A percentile compares a stretch with the other conserved stretches of the same genome.
Conservation (phyloP, 2,329 filamentous ascomycete genomes). For the Talaromyces islandicus region DNA sequence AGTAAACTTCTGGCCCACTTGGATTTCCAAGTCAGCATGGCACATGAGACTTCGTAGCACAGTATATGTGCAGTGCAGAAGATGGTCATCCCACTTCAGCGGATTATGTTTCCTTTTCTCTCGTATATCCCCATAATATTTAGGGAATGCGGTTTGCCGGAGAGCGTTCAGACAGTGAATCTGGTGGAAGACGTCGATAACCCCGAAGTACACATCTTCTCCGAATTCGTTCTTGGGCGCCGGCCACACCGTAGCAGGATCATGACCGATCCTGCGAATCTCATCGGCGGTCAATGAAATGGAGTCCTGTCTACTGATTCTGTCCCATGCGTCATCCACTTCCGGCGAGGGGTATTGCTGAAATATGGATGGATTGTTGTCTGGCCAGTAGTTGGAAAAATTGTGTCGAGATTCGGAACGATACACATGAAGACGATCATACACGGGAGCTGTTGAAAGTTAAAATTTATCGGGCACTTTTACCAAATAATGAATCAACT, state of each 20-base stretch:
- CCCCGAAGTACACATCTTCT: neutral
- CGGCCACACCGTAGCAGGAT: neutral
- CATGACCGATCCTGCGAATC: neutral
- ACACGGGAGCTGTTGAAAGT: neutral
- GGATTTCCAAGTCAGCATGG: neutral
- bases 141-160: neutral
- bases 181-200: neutral
- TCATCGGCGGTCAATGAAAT: neutral
- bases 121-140: neutral
- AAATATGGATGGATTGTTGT: neutral
- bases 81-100: neutral
- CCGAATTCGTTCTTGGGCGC: neutral
- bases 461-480: no score
- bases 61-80: neutral
- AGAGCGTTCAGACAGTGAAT: neutral
- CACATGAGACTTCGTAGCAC: neutral
- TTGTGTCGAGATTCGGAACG: neutral
- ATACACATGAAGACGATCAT: neutral
- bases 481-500: no score
- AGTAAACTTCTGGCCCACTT: neutral
- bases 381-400: neutral
- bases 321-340: neutral
- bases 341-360: neutral
- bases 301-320: neutral
- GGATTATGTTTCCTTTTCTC: neutral